Base-by-base conservation (phyloP, 371 early-diverging fungal species). In the Mortierella sp. region DNA sequence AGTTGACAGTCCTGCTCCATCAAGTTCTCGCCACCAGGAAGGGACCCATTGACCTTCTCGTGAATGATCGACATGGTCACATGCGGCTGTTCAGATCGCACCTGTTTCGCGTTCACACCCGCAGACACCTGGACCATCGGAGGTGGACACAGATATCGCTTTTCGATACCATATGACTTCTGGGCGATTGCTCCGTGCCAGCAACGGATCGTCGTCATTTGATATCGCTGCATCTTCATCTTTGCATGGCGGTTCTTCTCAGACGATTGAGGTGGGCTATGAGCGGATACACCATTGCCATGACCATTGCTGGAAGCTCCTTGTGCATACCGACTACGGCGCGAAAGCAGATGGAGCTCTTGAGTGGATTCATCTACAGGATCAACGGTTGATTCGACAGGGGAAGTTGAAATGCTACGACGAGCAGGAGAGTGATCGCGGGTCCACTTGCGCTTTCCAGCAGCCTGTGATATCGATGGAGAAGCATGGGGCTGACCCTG, bases 91-190 rank as follows among this genome's bases (percentile, higher is more conserved):
- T 81, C 70, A 47, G 64, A 41, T 2, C 64, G 81, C 8, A 82
- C 78, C 42, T 81, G 73, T 17, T 67, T 73, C 14, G 86, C 78
- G 47, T 83, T 81, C 34, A 73, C 56, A 17, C 85, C 82, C 37
- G 87, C 84, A 49, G 84, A 79, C 60, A 92, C 72, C 28, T 85
- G 80, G 14, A 91, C 88, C 48, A 90, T 82, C 11, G 93, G 93
- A 32, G 93, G 92, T 32, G 93, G 93, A 65, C 92, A 93, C 21
- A 93, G 80, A 64, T 91, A 93, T 4, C 93, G 87, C 71, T 92
- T 92, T 60, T 93, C 93, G 61, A 87, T 85, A 43, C 93, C 93
- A 64, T 93, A 93, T 3, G 92, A 91, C 80, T 93, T 93, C 68
- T 93, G 93, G 3, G 92, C 93, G 46, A 87, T 87, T 2, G 86